Evolutionary conservation across 805 yeast species (phyloP).

Genomic region (Naumovozyma baii): DNA sequence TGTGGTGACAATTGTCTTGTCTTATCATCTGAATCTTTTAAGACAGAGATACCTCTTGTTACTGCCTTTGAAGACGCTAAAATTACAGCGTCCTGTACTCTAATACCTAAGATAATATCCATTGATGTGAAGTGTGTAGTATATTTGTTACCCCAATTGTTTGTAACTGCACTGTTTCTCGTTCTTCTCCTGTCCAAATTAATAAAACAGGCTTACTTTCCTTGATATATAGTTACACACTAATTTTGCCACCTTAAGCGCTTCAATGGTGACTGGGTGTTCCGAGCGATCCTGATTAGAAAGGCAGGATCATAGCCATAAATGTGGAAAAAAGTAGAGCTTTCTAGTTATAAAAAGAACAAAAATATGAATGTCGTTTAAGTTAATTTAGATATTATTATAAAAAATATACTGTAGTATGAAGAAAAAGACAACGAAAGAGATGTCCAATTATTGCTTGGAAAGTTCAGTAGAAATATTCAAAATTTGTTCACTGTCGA

Average conservation of each 20-base stretch:
- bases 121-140: slow-evolving; percentile 30
- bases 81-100: slow-evolving; percentile 69
- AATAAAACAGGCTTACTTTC: too few relatives aligned
- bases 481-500: slow-evolving; percentile 25
- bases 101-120: slow-evolving; percentile 88
- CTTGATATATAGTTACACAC: too few relatives aligned
- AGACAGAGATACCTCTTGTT: slow-evolving; percentile 78
- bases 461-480: slow-evolving; percentile 11
- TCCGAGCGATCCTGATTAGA: background rate
- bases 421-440: too few relatives aligned
- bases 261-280: background rate
- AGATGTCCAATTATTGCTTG: background rate
- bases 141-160: background rate
- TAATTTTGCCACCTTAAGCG: background rate
- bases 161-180: too few relatives aligned
- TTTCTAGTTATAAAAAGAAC: too few relatives aligned
- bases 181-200: too few relatives aligned
- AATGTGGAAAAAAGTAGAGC: too few relatives aligned
- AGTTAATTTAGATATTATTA: too few relatives aligned
- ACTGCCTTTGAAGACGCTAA: slow-evolving; percentile 92
- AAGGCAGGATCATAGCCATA: too few relatives aligned
- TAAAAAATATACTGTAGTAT: too few relatives aligned
- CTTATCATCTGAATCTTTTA: slow-evolving; percentile 73
- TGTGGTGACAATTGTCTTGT: slow-evolving; percentile 66
- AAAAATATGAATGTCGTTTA: too few relatives aligned